phyloP scores from a whole-genome alignment of 78 protist genomes.

The Polysphondylium violaceum region DNA sequence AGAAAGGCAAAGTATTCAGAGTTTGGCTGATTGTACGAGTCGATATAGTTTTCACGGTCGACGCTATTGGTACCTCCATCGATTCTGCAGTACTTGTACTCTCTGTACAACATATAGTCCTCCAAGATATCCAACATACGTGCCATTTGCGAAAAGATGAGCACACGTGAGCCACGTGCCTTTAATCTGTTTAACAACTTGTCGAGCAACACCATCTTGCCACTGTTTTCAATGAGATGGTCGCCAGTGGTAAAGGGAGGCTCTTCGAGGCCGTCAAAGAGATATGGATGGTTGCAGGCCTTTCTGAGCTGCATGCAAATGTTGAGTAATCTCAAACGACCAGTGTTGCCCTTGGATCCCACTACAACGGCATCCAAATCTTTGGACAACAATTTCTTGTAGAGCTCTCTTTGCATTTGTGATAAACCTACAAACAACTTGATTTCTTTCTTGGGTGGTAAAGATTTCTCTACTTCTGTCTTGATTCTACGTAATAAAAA shows the following conservation, averaged over 20 bases:
- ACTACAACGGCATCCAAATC: slow-evolving; percentile 77
- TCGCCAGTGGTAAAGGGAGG: slow-evolving; percentile 60
- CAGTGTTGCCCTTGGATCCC: slow-evolving; percentile 42
- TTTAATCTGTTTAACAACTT: slow-evolving; percentile 84
- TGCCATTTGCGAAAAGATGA: slow-evolving; percentile 97
- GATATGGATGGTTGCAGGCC: slow-evolving; percentile 98
- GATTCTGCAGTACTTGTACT: slow-evolving; percentile 93
- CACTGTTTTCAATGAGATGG: slow-evolving; percentile 80
- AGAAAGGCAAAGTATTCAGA: slow-evolving; percentile 91
- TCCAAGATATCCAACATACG: slow-evolving; percentile 97
- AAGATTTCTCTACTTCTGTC: slow-evolving; percentile 93
- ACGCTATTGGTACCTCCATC: slow-evolving; percentile 95
- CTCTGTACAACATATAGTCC: slow-evolving; percentile 89
- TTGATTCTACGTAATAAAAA: slow-evolving; percentile 96
- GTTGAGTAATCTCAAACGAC: slow-evolving; percentile 87
- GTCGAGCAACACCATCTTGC: slow-evolving; percentile 97
- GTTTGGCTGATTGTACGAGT: slow-evolving; percentile 91
- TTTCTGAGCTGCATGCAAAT: slow-evolving; percentile 97
- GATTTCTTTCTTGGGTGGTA: slow-evolving; percentile 98
- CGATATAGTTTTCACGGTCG: slow-evolving; percentile 92
- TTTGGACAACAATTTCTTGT: slow-evolving; percentile 67
- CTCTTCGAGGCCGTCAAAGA: slow-evolving; percentile 96
- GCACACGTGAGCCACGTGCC: slow-evolving; percentile 87
- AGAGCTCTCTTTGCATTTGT: slow-evolving; percentile 87
- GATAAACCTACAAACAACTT: slow-evolving; percentile 88